phyloP scores from a whole-genome alignment of 768 basidiomycete genomes.

The Phylloporus scabripes region DNA sequence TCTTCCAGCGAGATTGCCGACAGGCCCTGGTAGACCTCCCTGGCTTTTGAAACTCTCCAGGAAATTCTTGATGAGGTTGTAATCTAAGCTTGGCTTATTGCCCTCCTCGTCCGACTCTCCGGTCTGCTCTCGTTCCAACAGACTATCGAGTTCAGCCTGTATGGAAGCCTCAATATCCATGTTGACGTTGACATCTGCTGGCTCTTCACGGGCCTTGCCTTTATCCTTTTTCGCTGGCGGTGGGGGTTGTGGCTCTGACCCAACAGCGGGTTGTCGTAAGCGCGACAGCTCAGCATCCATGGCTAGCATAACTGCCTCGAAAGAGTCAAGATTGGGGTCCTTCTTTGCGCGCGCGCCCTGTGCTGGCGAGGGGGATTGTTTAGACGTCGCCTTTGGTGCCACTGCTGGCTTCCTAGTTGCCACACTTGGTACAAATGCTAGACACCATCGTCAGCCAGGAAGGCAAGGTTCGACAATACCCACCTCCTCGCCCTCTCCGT shows the following conservation, averaged over 20 bases:
- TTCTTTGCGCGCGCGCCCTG: constrained; percentile 37
- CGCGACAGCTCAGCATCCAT: constrained; percentile 82
- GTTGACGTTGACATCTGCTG: constrained; percentile 42
- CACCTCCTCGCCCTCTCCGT: constrained; percentile 76
- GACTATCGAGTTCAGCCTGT: constrained; percentile 76
- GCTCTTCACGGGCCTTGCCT: constrained; percentile 28
- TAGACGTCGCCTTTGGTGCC: constrained; percentile 6
- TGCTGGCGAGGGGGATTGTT: constrained; percentile 18
- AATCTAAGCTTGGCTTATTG: constrained; percentile 57
- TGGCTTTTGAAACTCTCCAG: constrained; percentile 95
- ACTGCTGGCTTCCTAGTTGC: constrained; percentile 2
- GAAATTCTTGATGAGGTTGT: constrained; percentile 93
- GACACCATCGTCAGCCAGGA: constrained; percentile 5
- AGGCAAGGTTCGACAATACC: constrained; percentile 22
- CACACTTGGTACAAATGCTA: constrained; percentile 55
- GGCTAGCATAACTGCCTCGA: constrained; percentile 93
- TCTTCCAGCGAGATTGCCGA: constrained; percentile 82
- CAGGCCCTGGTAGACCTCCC: constrained; percentile 83
- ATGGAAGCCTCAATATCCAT: constrained; percentile 79
- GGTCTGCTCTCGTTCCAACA: constrained; percentile 45
- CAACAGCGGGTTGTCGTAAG: constrained; percentile 28
- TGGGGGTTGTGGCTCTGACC: neutral
- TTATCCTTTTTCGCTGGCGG: constrained; percentile 44
- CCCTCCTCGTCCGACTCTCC: constrained; percentile 53
- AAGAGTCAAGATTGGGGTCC: constrained; percentile 80